These are phyloP conservation scores for Neurospora sp. DNA, from an alignment of 495 filamentous ascomycete genomes.

Conservation along the genomic window DNA sequence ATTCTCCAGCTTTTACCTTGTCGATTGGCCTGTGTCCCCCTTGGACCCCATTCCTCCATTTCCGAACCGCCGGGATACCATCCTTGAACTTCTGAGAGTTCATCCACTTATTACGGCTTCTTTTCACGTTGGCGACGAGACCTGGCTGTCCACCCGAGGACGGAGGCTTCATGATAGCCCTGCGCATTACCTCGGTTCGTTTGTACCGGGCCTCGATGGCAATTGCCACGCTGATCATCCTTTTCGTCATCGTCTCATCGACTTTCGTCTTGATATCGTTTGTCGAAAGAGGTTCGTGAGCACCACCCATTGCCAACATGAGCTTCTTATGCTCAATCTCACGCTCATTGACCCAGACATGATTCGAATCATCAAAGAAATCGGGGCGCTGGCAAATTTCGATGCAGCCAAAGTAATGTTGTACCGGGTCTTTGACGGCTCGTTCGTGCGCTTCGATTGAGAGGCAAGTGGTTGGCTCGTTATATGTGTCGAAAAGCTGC, in stretches of 20 bases:
- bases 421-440: conserved; percentile 16
- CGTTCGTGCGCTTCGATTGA: neutral
- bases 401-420: conserved; percentile 27
- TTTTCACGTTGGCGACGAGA: neutral
- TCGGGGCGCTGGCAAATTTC: conserved; percentile 11
- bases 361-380: conserved; percentile 7
- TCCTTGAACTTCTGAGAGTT: no score
- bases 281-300: neutral
- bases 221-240: conserved; percentile 9
- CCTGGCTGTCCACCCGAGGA: neutral
- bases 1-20: no score
- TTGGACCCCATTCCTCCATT: no score
- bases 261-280: neutral
- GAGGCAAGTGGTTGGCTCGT: neutral
- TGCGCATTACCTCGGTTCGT: conserved; percentile 12
- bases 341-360: conserved; percentile 14
- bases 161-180: conserved; percentile 6
- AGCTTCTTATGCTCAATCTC: neutral
- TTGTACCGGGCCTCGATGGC: conserved; percentile 10
- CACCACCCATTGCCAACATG: neutral
- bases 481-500: neutral
- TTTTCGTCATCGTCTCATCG: neutral
- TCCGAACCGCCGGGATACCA: no score
- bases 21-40: no score
- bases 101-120: neutral